A percentile compares a stretch with the other conserved stretches of the same genome.
Evolutionary conservation across 163 green algal genomes (phyloP).

Genomic region (Chlorella variabilis): DNA sequence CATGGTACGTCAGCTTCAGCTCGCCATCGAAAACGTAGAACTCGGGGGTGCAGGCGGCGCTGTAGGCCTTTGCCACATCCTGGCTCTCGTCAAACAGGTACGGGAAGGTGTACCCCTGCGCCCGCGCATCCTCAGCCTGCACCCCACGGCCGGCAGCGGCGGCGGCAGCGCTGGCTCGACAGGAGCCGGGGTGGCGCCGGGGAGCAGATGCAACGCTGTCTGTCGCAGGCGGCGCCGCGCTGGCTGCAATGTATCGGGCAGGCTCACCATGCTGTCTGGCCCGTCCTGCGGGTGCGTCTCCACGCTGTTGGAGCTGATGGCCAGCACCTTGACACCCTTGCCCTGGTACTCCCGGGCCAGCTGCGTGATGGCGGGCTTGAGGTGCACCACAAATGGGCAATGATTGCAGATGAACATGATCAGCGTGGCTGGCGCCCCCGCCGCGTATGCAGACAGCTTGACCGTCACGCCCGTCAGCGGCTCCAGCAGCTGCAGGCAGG

Average conservation of each 20-base stretch:
- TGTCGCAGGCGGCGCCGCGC: neutral
- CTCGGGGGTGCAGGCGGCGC: slow-evolving; percentile 86
- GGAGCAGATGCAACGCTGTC: neutral
- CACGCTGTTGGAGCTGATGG: slow-evolving; percentile 83
- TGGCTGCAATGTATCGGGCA: neutral
- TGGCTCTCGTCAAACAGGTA: slow-evolving; percentile 87
- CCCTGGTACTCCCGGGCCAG: slow-evolving; percentile 69
- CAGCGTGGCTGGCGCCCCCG: slow-evolving; percentile 60
- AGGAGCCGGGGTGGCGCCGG: too few relatives aligned
- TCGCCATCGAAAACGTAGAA: slow-evolving; percentile 82
- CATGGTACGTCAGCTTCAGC: slow-evolving; percentile 73
- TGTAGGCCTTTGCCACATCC: slow-evolving; percentile 83
- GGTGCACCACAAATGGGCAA: slow-evolving; percentile 84
- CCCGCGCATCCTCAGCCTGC: slow-evolving; percentile 35
- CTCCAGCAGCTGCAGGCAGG: slow-evolving; percentile 64
- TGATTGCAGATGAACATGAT: slow-evolving; percentile 88
- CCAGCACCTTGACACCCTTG: slow-evolving; percentile 77
- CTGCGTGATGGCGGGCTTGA: slow-evolving; percentile 67
- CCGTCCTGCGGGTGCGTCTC: slow-evolving; percentile 83
- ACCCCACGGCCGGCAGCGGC: neutral
- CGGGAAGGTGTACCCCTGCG: slow-evolving; percentile 68
- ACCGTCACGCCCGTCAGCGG: slow-evolving; percentile 61
- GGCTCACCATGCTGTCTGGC: slow-evolving; percentile 68
- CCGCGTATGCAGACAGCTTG: slow-evolving; percentile 55
- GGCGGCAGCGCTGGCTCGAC: too few relatives aligned